These are phyloP conservation scores for Penicillium sp. DNA, from an alignment of 2,329 filamentous ascomycete genomes.

Conservation along the genomic window DNA sequence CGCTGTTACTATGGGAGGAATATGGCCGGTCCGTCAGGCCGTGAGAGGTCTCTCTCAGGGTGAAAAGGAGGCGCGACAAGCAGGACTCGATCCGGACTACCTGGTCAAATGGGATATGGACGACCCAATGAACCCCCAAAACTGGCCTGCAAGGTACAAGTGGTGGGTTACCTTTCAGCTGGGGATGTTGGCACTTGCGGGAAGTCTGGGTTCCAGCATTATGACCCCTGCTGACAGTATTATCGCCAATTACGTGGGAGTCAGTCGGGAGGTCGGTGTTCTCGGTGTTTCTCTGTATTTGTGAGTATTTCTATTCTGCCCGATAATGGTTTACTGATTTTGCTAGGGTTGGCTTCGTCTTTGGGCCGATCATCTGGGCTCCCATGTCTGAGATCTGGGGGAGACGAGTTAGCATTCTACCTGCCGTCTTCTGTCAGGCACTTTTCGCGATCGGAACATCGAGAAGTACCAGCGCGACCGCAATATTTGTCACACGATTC, in stretches of 20 bases:
- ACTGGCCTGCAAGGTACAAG: conserved; percentile 52
- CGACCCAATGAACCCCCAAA: conserved; percentile 51
- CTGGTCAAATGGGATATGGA: conserved; percentile 17
- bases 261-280: conserved; percentile 52
- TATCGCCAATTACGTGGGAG: conserved; percentile 49
- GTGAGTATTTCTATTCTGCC: conserved; percentile 19
- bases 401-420: conserved; percentile 48
- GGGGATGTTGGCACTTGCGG: conserved; percentile 56
- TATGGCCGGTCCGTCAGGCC: not conserved
- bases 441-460: conserved; percentile 69
- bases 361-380: conserved; percentile 68
- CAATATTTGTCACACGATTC: conserved; percentile 68
- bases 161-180: conserved; percentile 55
- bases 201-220: conserved; percentile 57
- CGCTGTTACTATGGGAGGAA: not conserved
- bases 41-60: not conserved
- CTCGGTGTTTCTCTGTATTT: conserved; percentile 55
- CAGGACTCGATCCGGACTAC: conserved; percentile 2
- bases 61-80: not conserved
- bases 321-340: not conserved
- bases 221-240: conserved; percentile 52
- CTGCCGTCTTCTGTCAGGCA: conserved; percentile 61
- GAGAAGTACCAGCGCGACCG: conserved; percentile 67
- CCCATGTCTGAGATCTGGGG: conserved; percentile 67
- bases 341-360: conserved; percentile 9